Evolutionary conservation across 2,329 filamentous ascomycete species (phyloP).

Genomic region (Fusarium denticulatum): DNA sequence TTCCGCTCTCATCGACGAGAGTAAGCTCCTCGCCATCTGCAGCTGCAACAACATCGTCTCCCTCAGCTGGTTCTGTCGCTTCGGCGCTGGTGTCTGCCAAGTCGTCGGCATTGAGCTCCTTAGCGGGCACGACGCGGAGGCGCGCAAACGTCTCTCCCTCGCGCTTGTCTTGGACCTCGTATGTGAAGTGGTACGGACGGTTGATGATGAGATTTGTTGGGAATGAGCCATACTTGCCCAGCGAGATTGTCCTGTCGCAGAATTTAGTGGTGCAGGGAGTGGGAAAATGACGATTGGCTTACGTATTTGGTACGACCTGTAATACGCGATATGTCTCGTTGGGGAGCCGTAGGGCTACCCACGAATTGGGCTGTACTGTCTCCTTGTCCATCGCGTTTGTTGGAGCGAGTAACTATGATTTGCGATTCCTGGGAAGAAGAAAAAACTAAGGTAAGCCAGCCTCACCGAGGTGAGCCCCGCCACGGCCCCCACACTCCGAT

Average conservation of each 20-base stretch:
- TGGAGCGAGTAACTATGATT: conserved; percentile 3
- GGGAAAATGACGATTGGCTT: conserved; percentile 31
- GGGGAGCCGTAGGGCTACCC: conserved; percentile 68
- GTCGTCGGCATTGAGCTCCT: conserved; percentile 85
- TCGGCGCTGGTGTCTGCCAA: conserved; percentile 59
- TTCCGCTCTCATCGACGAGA: conserved; percentile 55
- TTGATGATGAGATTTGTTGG: conserved; percentile 88
- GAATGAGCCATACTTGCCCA: conserved; percentile 94
- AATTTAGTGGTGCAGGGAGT: conserved; percentile 35
- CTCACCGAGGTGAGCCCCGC: conserved; percentile 47
- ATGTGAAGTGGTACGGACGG: conserved; percentile 92
- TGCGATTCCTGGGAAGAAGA: conserved; percentile 24
- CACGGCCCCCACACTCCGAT: conserved; percentile 30
- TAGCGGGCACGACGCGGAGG: conserved; percentile 80
- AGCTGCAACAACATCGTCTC: conserved; percentile 52
- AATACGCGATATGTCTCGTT: conserved; percentile 67
- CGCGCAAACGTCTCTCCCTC: conserved; percentile 72
- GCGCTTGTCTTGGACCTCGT: conserved; percentile 81
- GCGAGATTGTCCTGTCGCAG: conserved; percentile 75
- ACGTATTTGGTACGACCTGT: conserved; percentile 71
- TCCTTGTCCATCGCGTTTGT: conserved; percentile 45
- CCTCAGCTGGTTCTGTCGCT: conserved; percentile 54
- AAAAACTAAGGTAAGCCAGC: conserved; percentile 41
- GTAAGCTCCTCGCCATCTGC: conserved; percentile 55
- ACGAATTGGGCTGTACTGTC: conserved; percentile 63